These are phyloP conservation scores for Globisporangium alternatum DNA, from an alignment of 352 stramenopile species.

Conservation along the genomic window DNA sequence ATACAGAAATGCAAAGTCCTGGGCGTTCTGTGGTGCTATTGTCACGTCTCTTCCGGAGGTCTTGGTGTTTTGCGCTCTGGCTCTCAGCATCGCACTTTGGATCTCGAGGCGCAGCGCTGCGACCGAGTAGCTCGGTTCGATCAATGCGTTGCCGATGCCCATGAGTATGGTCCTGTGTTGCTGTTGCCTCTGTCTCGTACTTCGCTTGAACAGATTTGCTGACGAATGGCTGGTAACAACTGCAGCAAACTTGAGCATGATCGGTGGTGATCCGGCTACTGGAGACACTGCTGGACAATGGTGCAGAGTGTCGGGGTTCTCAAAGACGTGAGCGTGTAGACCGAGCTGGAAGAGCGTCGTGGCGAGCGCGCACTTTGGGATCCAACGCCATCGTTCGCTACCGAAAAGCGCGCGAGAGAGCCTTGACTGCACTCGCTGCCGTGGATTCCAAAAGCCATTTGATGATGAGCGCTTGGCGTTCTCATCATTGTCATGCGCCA, in stretches of 20 bases:
- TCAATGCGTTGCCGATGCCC: slow-evolving; percentile 12
- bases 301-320: slow-evolving; percentile 4
- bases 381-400: neutral
- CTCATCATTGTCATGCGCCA: neutral
- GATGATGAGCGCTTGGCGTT: neutral
- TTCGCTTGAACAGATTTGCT: neutral
- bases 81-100: neutral
- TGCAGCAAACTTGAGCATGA: slow-evolving; percentile 27
- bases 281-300: neutral
- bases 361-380: slow-evolving; percentile 17
- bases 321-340: slow-evolving; percentile 23
- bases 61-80: neutral
- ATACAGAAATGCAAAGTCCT: slow-evolving; percentile 28
- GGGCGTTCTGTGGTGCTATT: neutral
- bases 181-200: neutral
- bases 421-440: neutral
- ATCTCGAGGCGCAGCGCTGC: slow-evolving; percentile 4
- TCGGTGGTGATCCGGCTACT: neutral
- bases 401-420: slow-evolving; percentile 3
- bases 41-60: neutral
- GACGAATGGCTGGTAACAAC: neutral
- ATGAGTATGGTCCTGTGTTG: neutral
- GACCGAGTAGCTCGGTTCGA: neutral
- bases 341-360: slow-evolving; percentile 31
- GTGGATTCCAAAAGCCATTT: slow-evolving; percentile 7